Base-by-base conservation (phyloP, 2,329 filamentous ascomycete genomes). In the Thyridium curvatum region DNA sequence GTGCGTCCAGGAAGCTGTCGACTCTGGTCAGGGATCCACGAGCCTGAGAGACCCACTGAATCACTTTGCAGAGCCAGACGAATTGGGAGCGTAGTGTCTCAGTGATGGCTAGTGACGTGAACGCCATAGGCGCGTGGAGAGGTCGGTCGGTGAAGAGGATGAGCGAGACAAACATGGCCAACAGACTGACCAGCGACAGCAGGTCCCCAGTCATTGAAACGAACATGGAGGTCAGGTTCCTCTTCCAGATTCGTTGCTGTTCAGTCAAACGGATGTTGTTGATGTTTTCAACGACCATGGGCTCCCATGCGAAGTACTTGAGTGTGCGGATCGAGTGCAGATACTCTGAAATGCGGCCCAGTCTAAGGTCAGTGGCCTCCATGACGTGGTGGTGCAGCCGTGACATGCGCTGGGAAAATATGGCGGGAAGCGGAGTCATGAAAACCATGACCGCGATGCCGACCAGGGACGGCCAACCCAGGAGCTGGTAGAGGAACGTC, bases 291-390 rank as follows among this genome's bases (percentile, higher is more conserved):
- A 85, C 78, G 57, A 94, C 95, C 2, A 88, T 82, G 52, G 86
- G 78, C 58, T 95, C 90, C 90, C 90, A 96, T 0, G 89, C 89
- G 58, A 95, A 95, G 60, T 88, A 95, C 55, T 96, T 96, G 72
- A 95, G 94, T 56, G 95, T 94, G 39, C 90, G 83, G 46, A 95
- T 94, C 50, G 94, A 95, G 54, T 90, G 86, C 15, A 96, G 69
- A 5, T 94, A 84, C 61, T 95, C 90, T 55, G 94, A 94, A 4
- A 90, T 95, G 7, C 86, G 82, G 53, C 94, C 85, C 46, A 95
- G 94, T 40, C 90, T 80, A 51, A 88, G 87, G 60, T 96, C 90
- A 6, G 90, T 95, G 51, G 50, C 40, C 43, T 49, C 58, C 59
- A 62, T 35, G 6, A 55, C 51, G 13, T 49, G 48, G 12, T 43